Base-by-base conservation (phyloP, 75 land plant genomes). In the Cupressus sempervirens region DNA sequence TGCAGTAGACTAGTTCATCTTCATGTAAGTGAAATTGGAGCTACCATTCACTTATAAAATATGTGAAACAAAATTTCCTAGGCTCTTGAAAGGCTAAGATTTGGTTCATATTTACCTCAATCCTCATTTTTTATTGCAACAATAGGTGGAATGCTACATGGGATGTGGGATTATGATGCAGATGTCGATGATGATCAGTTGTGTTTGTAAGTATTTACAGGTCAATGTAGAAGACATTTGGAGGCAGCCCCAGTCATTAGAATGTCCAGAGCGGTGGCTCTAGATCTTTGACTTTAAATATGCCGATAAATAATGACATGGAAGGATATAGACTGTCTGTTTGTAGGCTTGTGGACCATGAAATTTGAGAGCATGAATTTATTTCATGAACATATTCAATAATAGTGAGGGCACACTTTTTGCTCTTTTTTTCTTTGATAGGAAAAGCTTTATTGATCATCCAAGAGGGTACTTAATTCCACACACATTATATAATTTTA, bases 131-230 rank as follows among this genome's bases (percentile, higher is more conserved):
- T 3, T 72, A 72, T 72, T 72, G 14, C 74, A 72, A 72, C 35
- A 72, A 72, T 3, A 32, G 74, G 35, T 72, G 32, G 74, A 72
- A 9, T 72, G 35, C 74, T 20, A 30, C 6, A 13, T 32, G 32
- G 74, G 74, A 72, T n/a, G 32, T 72, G 74, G 74, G 13, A 72
- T 72, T 72, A 72, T 30, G 74, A 11, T 72, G 74, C 35, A 72
- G 35, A 72, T 32, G 74, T 30, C 9, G n/a, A n/a, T n/a, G 3
- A 72, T 32, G 14, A 72, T 72, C 34, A 72, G 13, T 13, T 72
- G 32, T 30, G 5, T 72, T 72, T 32, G 35, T 35, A 30, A 12
- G 74, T 72, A 4, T 72, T 72, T 13, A 7, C 34, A 32, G 74
- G 74, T 30, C 10, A 72, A 12, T n/a, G 35, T 35, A 30, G 35